phyloP scores from a whole-genome alignment of 345 rosid species.

The Turnera subulata region DNA sequence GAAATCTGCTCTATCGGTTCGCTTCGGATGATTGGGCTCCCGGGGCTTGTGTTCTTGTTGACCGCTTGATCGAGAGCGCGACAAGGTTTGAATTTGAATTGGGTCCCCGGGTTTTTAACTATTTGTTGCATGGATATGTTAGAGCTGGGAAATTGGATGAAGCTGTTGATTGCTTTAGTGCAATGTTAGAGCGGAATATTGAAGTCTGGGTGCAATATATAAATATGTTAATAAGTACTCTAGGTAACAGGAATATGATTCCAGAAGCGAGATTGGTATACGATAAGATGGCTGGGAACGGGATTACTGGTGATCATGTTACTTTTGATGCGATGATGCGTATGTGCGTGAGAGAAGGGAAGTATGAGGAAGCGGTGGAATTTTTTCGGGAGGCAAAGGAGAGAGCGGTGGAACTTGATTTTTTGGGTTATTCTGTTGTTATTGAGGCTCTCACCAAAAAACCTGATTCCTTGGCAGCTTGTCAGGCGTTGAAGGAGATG shows the following conservation, averaged over 20 bases:
- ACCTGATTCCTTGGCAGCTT: conserved; percentile 37
- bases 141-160: conserved; percentile 29
- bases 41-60: conserved; percentile 32
- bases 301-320: conserved; percentile 40
- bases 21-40: conserved; percentile 36
- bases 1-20: conserved; percentile 34
- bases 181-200: conserved; percentile 43
- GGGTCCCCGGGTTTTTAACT: conserved; percentile 43
- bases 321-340: conserved; percentile 44
- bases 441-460: conserved; percentile 48
- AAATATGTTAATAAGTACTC: conserved; percentile 39
- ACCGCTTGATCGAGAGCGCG: conserved; percentile 36
- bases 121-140: conserved; percentile 56
- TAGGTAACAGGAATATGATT: conserved; percentile 41
- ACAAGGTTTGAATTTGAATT: conserved; percentile 37
- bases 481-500: conserved; percentile 57
- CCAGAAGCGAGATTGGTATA: conserved; percentile 42
- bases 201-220: conserved; percentile 27
- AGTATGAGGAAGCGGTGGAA: conserved; percentile 43
- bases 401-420: conserved; percentile 50
- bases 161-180: conserved; percentile 35
- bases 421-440: conserved; percentile 32
- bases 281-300: conserved; percentile 40
- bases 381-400: conserved; percentile 39
- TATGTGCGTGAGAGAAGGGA: conserved; percentile 50